phyloP scores from a whole-genome alignment of 2,329 filamentous ascomycete genomes.

The Aspergillus floridensis region DNA sequence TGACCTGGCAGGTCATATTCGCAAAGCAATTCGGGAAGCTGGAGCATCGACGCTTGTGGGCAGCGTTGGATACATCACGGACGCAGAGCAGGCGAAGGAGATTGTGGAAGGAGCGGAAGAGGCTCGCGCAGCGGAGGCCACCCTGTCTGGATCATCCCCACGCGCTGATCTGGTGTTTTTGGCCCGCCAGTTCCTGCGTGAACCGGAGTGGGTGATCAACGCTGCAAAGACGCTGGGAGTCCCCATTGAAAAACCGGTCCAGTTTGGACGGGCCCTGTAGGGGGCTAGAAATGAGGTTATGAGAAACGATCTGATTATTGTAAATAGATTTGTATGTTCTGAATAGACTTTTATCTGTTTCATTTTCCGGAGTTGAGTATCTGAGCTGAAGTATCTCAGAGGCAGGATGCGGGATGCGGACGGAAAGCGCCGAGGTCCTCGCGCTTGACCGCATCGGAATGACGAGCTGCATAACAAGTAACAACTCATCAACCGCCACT shows the following conservation, averaged over 20 bases:
- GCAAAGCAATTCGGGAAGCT: slow-evolving; percentile 36
- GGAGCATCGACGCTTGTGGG: slow-evolving; percentile 48
- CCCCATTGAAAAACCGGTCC: slow-evolving; percentile 48
- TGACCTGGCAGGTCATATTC: slow-evolving; percentile 48
- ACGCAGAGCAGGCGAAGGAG: slow-evolving; percentile 50
- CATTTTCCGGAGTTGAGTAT: neutral
- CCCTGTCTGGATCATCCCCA: slow-evolving; percentile 28
- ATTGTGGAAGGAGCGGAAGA: slow-evolving; percentile 43
- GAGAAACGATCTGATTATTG: neutral
- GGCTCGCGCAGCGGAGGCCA: slow-evolving; percentile 24
- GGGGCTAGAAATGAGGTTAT: neutral
- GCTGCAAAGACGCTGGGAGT: slow-evolving; percentile 51
- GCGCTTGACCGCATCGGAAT: neutral
- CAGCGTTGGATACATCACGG: slow-evolving; percentile 54
- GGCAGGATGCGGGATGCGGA: neutral
- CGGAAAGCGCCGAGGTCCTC: neutral
- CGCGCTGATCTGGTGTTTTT: slow-evolving; percentile 52
- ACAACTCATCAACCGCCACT: too few species aligned
- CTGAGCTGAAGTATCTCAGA: neutral
- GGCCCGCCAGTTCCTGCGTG: slow-evolving; percentile 54
- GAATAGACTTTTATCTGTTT: neutral
- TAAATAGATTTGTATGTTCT: neutral
- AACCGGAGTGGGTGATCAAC: slow-evolving; percentile 55
- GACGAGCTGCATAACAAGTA: neutral
- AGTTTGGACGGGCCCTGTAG: slow-evolving; percentile 40